Evolutionary conservation across 768 basidiomycete genomes (phyloP).

Genomic region (Pisolithus tinctorius): DNA sequence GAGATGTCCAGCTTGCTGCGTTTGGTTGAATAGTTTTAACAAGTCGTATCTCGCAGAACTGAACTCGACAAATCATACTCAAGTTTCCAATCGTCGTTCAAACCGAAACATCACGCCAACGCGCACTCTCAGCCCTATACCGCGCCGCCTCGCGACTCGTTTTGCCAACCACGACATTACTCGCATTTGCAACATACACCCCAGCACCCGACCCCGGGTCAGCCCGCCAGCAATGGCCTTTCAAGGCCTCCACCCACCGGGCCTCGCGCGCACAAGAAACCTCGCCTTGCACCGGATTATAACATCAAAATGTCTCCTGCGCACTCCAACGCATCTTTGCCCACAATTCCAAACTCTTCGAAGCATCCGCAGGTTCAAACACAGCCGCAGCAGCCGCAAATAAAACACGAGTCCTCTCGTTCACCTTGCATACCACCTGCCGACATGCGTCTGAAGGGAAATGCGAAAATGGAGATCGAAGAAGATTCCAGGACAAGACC

Average conservation of each 20-base stretch:
- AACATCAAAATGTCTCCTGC: conserved; percentile 37
- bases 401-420: conserved; percentile 18
- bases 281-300: conserved; percentile 43
- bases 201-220: conserved; percentile 27
- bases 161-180: conserved; percentile 35
- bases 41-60: conserved; percentile 36
- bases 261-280: conserved; percentile 76
- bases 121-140: conserved; percentile 31
- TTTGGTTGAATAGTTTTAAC: conserved; percentile 9
- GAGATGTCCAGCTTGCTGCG: conserved; percentile 26
- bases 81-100: conserved; percentile 41
- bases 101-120: conserved; percentile 30
- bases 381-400: conserved; percentile 3
- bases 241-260: conserved; percentile 65
- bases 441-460: conserved; percentile 22
- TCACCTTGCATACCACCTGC: conserved; percentile 24
- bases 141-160: conserved; percentile 36
- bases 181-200: conserved; percentile 41
- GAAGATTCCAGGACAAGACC: conserved; percentile 41
- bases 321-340: conserved; percentile 26
- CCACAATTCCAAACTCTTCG: conserved; percentile 11
- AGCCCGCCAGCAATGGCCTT: conserved; percentile 27
- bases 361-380: conserved; percentile 9
- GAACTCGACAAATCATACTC: conserved; percentile 77
- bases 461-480: conserved; percentile 49